Base-by-base conservation (phyloP, 352 stramenopile genomes). In the Pythium graminicola region DNA sequence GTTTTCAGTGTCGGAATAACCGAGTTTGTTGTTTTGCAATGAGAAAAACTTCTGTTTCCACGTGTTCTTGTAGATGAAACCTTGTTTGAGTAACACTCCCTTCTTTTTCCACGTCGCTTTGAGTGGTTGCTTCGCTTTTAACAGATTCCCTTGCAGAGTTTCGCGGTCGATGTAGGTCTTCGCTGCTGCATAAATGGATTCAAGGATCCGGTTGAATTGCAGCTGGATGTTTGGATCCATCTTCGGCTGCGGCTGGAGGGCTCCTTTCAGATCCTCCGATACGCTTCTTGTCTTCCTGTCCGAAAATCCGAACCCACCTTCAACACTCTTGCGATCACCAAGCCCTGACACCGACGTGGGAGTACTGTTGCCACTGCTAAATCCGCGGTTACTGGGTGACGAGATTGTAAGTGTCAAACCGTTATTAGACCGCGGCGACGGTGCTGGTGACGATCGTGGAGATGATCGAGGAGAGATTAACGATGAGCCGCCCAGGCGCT, bases 101-200 rank as follows among this genome's bases (percentile, higher is more conserved):
- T 93, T 93, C 65, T 95, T 95, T 69, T 95, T 95, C 84, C 84
- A 95, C 36, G 81, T 93, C 19, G 84, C 84, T 42, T 86, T 76
- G 20, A 74, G 65, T 13, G 73, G 73, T 50, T 85, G 70, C 36
- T 81, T 88, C 8, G 64, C 57, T 22, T 77, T 72, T 19, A 89
- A 39, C 41, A 86, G 49, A 42, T 75, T 86, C 1, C 75, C 81
- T n/a, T 68, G 71, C 23, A 78, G 57, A 17, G 72, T 85, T 54
- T 89, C 77, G 7, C 58, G 72, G 28, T 89, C 81, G 40, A 92
- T 92, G 57, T 94, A 94, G 42, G 74, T 78, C 53, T 94, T 94
- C 11, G 84, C 84, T 11, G 75, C 84, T 3, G 81, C 70, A 51
- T 94, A 94, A 32, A 94, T 80, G 20, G 84, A 92, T 47, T 94